Conservation (phyloP, 2,329 filamentous ascomycete species). For the Paraconiothyrium sp. region DNA sequence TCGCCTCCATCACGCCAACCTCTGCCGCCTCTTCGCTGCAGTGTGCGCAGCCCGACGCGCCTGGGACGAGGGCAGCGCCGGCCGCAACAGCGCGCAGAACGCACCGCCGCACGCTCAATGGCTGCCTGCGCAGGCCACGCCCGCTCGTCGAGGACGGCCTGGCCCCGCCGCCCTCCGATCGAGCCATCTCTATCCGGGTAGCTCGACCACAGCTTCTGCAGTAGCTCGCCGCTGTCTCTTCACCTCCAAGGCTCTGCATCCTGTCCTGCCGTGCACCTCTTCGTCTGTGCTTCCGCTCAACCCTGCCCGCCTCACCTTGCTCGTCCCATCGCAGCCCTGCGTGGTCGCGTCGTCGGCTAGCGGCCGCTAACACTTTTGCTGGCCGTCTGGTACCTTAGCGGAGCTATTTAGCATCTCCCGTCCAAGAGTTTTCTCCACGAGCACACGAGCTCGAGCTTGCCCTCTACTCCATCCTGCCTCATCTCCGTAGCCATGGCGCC, state of each 20-base stretch:
- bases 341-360: slow-evolving; percentile 14
- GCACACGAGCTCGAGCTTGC: slow-evolving; percentile 10
- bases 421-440: not conserved
- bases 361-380: slow-evolving; percentile 5
- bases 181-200: slow-evolving; percentile 38
- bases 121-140: too few species aligned
- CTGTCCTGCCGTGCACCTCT: not conserved
- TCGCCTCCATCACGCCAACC: not conserved
- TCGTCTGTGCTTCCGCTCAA: slow-evolving; percentile 10
- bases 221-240: slow-evolving; percentile 15
- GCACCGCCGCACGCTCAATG: not conserved
- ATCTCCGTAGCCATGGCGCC: slow-evolving; percentile 36
- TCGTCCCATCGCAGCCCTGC: slow-evolving; percentile 12
- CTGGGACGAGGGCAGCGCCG: not conserved
- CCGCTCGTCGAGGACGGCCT: slow-evolving; percentile 28
- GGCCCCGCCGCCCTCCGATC: slow-evolving; percentile 35
- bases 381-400: slow-evolving; percentile 4
- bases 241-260: not conserved
- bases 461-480: not conserved
- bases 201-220: slow-evolving; percentile 39
- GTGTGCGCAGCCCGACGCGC: not conserved
- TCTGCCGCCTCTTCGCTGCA: not conserved
- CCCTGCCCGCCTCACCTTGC: not conserved
- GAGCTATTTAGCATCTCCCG: slow-evolving; percentile 20
- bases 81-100: too few species aligned